Evolutionary conservation across 768 basidiomycete species (phyloP).

Genomic region (Tylopilus plumbeoviolaceoides): DNA sequence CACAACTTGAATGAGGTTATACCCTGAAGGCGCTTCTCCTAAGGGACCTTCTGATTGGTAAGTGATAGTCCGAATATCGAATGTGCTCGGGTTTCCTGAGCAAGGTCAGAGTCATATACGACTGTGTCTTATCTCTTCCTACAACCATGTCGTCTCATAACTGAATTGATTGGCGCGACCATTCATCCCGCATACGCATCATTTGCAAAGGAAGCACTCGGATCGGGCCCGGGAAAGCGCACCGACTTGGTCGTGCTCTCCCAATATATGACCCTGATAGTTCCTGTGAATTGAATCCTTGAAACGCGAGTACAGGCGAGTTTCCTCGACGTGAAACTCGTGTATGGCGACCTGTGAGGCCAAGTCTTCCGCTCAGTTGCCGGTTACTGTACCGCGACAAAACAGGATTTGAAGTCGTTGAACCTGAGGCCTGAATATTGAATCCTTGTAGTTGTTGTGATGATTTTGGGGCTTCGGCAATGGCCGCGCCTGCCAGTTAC

Average conservation of each 20-base stretch:
- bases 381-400: too few relatives aligned
- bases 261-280: too few relatives aligned
- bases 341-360: slow-evolving; percentile 38
- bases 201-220: slow-evolving; percentile 67
- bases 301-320: slow-evolving; percentile 67
- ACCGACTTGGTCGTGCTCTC: slow-evolving; percentile 88
- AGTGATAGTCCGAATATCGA: slow-evolving; percentile 14
- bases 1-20: slow-evolving; percentile 69
- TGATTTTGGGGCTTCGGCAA: too few relatives aligned
- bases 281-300: slow-evolving; percentile 57
- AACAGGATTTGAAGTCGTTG: too few relatives aligned
- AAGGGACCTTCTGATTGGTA: slow-evolving; percentile 81
- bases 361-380: too few relatives aligned
- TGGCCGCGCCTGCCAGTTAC: neutral
- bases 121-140: neutral
- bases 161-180: slow-evolving; percentile 35
- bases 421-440: too few relatives aligned
- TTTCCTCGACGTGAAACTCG: slow-evolving; percentile 66
- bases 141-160: neutral
- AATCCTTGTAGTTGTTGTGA: too few relatives aligned
- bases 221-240: slow-evolving; percentile 69
- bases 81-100: slow-evolving; percentile 66
- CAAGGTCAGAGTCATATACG: slow-evolving; percentile 73
- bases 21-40: slow-evolving; percentile 67
- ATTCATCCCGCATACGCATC: slow-evolving; percentile 85